A percentile compares a stretch with the other conserved stretches of the same genome.
Conservation (phyloP, 495 filamentous ascomycete species). For the Aspergillus hancockii region DNA sequence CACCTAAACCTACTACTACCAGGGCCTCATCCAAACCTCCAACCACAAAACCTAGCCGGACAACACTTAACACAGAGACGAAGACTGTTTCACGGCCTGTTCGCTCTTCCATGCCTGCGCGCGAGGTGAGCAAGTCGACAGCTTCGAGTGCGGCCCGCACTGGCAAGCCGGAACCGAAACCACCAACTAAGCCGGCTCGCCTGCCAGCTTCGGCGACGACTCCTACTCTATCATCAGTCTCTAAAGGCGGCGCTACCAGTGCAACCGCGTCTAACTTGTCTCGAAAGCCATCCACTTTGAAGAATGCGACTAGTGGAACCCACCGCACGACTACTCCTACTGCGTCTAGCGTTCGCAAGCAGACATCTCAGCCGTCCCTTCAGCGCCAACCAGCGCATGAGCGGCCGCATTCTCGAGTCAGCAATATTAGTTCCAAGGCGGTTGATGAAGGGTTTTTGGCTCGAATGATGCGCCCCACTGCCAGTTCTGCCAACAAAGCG, state of each 20-base stretch:
- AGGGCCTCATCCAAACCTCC: constrained; percentile 33
- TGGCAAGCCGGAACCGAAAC: constrained; percentile 61
- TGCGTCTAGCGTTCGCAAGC: constrained; percentile 30
- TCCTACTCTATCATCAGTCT: constrained; percentile 61
- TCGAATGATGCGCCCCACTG: constrained; percentile 90
- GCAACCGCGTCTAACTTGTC: constrained; percentile 36
- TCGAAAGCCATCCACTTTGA: constrained; percentile 48
- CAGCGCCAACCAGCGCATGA: constrained; percentile 33
- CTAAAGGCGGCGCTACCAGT: constrained; percentile 43
- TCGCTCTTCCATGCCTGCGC: constrained; percentile 35
- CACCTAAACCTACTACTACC: constrained; percentile 21
- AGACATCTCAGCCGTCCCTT: constrained; percentile 44
- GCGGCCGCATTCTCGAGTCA: constrained; percentile 44
- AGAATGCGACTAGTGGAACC: constrained; percentile 22
- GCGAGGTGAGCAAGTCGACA: constrained; percentile 31
- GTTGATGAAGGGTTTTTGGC: constrained; percentile 80
- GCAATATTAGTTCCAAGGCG: constrained; percentile 42
- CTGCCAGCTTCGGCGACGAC: constrained; percentile 62
- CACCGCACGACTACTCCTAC: constrained; percentile 28
- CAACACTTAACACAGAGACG: constrained; percentile 30
- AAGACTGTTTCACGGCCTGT: constrained; percentile 30
- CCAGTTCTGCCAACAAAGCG: constrained; percentile 73
- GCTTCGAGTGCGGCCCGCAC: constrained; percentile 22
- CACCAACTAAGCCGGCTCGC: constrained; percentile 63
- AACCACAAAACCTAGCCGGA: constrained; percentile 36